phyloP scores from a whole-genome alignment of 2,329 filamentous ascomycete genomes.

The Cladophialophora carrionii region DNA sequence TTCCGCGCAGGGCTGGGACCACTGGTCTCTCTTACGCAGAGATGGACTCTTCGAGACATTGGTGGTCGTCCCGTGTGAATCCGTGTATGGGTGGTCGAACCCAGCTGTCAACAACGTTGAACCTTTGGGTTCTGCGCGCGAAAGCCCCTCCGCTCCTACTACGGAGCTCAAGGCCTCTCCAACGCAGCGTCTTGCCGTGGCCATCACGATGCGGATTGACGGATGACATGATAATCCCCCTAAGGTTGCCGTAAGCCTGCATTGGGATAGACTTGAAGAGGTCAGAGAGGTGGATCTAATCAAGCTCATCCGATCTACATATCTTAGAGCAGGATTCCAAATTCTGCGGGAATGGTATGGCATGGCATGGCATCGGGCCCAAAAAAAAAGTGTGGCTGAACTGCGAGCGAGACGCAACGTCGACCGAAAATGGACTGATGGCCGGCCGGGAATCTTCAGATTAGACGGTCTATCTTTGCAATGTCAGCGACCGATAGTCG shows the following conservation, averaged over 20 bases:
- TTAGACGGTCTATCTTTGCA: no score
- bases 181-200: slow-evolving; percentile 20
- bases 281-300: not conserved
- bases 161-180: not conserved
- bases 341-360: not conserved
- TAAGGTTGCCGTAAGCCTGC: not conserved
- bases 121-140: not conserved
- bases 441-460: not conserved
- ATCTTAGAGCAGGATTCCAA: not conserved
- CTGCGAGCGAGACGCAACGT: not conserved
- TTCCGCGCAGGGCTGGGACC: slow-evolving; percentile 7
- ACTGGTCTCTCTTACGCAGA: slow-evolving; percentile 15
- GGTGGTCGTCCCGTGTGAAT: slow-evolving; percentile 43
- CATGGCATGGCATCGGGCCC: no score
- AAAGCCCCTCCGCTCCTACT: not conserved
- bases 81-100: slow-evolving; percentile 48
- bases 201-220: slow-evolving; percentile 9
- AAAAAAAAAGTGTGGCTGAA: not conserved
- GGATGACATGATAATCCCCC: not conserved
- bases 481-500: no score
- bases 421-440: not conserved
- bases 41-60: slow-evolving; percentile 16
- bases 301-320: not conserved
- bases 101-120: not conserved
- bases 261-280: not conserved